Evolutionary conservation across 2,329 filamentous ascomycete genomes (phyloP).

Genomic region (Blastomyces emzantsi): DNA sequence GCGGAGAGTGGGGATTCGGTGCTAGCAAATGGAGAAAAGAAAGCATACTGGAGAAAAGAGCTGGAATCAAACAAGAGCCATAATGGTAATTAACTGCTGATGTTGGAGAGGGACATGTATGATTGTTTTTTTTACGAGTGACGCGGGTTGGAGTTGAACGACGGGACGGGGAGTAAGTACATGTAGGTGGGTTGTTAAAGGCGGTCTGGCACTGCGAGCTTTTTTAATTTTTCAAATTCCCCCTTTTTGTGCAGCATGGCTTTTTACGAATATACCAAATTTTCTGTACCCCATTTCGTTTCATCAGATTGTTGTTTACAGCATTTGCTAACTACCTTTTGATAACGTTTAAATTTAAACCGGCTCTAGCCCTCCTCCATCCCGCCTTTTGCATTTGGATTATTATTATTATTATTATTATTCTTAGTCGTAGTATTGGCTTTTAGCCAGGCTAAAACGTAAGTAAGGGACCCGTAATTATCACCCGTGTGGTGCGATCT

Average conservation of each 20-base stretch:
- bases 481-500: neutral
- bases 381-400: neutral
- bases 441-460: neutral
- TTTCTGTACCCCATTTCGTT: neutral
- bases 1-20: neutral
- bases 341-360: neutral
- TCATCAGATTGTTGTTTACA: neutral
- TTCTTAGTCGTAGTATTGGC: too few species aligned
- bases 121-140: neutral
- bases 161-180: neutral
- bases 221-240: neutral
- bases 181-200: neutral
- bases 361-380: neutral
- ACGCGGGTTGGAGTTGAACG: neutral
- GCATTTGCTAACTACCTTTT: neutral
- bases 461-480: neutral
- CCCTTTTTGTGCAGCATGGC: too few species aligned
- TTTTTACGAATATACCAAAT: neutral
- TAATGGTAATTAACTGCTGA: neutral
- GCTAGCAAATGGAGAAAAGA: neutral
- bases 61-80: neutral
- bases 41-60: neutral
- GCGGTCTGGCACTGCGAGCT: neutral
- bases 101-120: neutral
- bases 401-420: neutral